Evolutionary conservation across 306 rosid species (phyloP), one percentile per base, ranked within the genome.

Genomic region (Arachis stenosperma): DNA sequence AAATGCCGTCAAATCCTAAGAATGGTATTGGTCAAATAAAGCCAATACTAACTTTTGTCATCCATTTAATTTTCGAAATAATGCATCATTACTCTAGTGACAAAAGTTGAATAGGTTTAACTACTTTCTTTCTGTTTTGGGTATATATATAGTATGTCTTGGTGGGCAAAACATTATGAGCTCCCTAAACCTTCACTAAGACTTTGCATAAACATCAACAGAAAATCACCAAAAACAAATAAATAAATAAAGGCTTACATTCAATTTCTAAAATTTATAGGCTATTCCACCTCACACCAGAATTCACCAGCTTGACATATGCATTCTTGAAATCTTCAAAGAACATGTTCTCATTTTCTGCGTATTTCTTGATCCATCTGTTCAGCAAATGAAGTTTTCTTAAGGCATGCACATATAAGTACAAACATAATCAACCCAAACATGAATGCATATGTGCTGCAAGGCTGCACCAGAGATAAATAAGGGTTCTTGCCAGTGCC

Each of bases 361-460:
- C 97, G 9, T 95, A 95, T 71, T 83, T 81, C 71, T 76, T 80
- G 77, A 91, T 91, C 98, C 97, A 94, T 61, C 98, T 94, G 89
- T 36, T 55, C 76, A 76, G 48, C 17, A 78, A 82, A 77, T 42
- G 54, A 47, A 73, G 50, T 46, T 65, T 60, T 51, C 56, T 62
- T 74, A 13, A 77, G 76, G 69, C 37, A 79, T 71, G 73, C 61
- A 54, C 39, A 83, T 55, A 51, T 9, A 77, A 79, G 33, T 29
- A 78, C 58, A 50, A 6, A 51, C 36, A 77, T 39, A 50, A 57
- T 58, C 14, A 22, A 70, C 71, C 53, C 41, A 70, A 56, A 56
- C 55, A 79, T 7, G 61, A 37, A 65, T 64, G 61, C 39, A 65
- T 64, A 77, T 69, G 68, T 41, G 33, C 61, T 77, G 67, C 75